Base-by-base conservation (phyloP, 2,329 filamentous ascomycete genomes). In the Diaporthe aspalathi region DNA sequence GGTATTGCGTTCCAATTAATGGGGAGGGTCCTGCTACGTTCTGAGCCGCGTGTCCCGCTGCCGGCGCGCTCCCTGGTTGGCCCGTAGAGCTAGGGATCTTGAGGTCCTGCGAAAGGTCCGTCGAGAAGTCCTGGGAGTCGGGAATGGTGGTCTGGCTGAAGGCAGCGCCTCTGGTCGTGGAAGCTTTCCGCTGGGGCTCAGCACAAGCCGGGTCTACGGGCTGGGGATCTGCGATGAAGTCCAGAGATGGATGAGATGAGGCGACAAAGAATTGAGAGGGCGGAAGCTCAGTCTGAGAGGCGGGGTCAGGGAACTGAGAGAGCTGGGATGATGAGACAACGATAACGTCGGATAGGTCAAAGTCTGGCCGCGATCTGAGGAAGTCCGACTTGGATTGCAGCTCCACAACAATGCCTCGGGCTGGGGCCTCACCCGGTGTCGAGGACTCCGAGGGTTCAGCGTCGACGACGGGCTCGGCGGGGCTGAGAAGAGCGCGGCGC, bases 121-220 rank as follows among this genome's bases (percentile, higher is more conserved):
- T 71, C 1, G 73, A 73, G 11, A 63, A 54, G 43, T 82, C 83
- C 71, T 85, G 83, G 0, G 84, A 86, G 71, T 86, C 84, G 0
- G 83, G 83, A 29, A 86, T 82, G 4, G 82, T 84, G 5, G 53
- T 60, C 67, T 80, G 78, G 70, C 80, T 83, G 47, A 79, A 27
- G 9, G 5, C 29, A 35, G 27, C 2, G 32, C 20, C 29, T 12
- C 40, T 40, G 70, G 32, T 78, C 74, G 24, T 38, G 54, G 9
- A 20, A 29, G 47, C 24, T 24, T 27, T n/a, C 11, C 40, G 24
- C 52, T 68, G 56, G 20, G 35, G 35, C 2, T 54, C 69, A 47
- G 43, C 50, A 12, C 60, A 6, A 24, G 22, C 16, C 11, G 53
- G 40, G 45, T 27, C 35, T 35, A 16, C 43, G 45, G 72, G 60